Evolutionary conservation across 257 asterid genomes (phyloP), one percentile per base, ranked within the genome.

Genomic region (Capsicum rhomboideum): DNA sequence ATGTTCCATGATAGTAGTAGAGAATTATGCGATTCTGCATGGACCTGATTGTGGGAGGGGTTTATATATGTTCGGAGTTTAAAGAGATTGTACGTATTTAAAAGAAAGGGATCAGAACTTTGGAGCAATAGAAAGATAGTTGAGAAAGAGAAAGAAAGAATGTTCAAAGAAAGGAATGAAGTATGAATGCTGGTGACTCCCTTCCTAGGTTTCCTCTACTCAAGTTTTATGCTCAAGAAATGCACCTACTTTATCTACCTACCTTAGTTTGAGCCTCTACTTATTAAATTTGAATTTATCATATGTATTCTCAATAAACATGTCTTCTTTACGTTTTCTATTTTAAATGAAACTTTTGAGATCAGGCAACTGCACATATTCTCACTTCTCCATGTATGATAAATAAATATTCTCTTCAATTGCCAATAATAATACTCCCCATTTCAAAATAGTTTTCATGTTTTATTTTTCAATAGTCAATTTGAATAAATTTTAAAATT

Each of bases 81-180:
- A 46, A 23, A 14, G 63, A 77, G 59, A 42, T 68, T 82, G 34
- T 16, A 50, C 23, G 81, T 75, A 26, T 10, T 82, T 14, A 66
- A 64, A 69, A 28, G 61, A 21, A 34, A n/a, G 79, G 82, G 72
- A 52, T 87, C 50, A 77, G 50, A 58, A 61, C 61, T 75, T 59
- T 7, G 63, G 61, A 54, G 55, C n/a, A 49, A 80, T 55, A 68
- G 56, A 50, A 55, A 50, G 52, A 21, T 12, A 23, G 72, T 6
- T 14, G 59, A 20, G 18, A 52, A 17, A 18, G 34, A 31, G 2
- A 31, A 4, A 4, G 4, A 72, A 46, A 75, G 66, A 67, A 80
- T 46, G 52, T 78, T 66, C 10, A 85, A 90, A 92, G 94, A 88
- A 93, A 93, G 91, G 94, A 87, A 92, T 92, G 68, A 87, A 87